These are phyloP conservation scores for Globisporangium cederbergense DNA, from an alignment of 352 stramenopile species.

Conservation along the genomic window DNA sequence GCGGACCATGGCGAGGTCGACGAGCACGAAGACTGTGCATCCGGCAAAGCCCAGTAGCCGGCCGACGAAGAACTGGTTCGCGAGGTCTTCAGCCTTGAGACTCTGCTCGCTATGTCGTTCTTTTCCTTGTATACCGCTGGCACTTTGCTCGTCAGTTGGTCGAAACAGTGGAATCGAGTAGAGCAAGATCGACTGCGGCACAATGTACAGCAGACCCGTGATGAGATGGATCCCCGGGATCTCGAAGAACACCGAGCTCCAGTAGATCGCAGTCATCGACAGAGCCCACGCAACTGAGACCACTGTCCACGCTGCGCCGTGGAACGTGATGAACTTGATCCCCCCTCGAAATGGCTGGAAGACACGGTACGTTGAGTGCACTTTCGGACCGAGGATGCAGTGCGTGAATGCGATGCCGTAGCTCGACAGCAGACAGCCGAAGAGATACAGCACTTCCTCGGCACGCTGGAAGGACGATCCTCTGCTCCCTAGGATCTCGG, in stretches of 20 bases:
- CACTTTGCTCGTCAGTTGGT: background rate
- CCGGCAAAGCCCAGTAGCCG: constrained; percentile 35
- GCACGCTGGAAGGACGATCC: constrained; percentile 24
- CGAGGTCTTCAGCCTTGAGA: constrained; percentile 21
- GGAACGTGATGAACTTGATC: constrained; percentile 43
- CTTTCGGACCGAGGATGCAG: constrained; percentile 30
- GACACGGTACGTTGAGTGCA: constrained; percentile 33
- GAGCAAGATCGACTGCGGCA: constrained; percentile 35
- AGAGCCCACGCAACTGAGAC: constrained; percentile 34
- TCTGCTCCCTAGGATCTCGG: constrained; percentile 27
- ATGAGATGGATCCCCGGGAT: constrained; percentile 40
- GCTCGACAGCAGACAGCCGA: constrained; percentile 36
- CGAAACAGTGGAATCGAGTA: constrained; percentile 40
- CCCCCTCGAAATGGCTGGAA: constrained; percentile 52
- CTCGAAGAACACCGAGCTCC: constrained; percentile 40
- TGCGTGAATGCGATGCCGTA: constrained; percentile 38
- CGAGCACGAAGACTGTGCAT: constrained; percentile 44
- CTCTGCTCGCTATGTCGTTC: background rate
- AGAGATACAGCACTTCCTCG: constrained; percentile 45
- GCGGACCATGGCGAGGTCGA: constrained; percentile 43
- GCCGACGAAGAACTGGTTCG: constrained; percentile 36
- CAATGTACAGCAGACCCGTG: constrained; percentile 39
- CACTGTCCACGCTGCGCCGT: constrained; percentile 53
- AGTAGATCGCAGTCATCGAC: constrained; percentile 43
- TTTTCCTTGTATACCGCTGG: background rate